phyloP scores from a whole-genome alignment of 345 rosid genomes.

The Punica granatum region DNA sequence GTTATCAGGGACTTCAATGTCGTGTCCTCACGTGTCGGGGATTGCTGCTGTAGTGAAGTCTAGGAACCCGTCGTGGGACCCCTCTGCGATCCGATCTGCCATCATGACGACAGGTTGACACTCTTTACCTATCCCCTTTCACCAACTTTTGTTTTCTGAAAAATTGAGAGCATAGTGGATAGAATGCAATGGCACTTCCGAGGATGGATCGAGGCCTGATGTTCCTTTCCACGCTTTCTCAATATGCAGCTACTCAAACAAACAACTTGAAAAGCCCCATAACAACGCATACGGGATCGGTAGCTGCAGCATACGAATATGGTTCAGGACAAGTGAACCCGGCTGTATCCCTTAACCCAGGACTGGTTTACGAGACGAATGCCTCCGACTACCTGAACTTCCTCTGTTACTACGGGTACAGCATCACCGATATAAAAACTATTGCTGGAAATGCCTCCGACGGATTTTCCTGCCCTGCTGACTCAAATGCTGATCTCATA shows the following conservation, averaged over 20 bases:
- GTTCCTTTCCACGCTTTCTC: neutral
- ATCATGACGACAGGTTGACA: conserved; percentile 66
- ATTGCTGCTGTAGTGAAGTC: conserved; percentile 53
- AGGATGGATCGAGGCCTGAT: neutral
- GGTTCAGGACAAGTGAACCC: conserved; percentile 69
- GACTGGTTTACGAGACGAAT: conserved; percentile 58
- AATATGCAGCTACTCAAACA: conserved; percentile 42
- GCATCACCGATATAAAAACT: conserved; percentile 28
- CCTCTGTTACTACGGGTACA: conserved; percentile 55
- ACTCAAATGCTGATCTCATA: conserved; percentile 36
- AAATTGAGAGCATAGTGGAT: too few species aligned
- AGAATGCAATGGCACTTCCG: too few species aligned
- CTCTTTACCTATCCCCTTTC: neutral
- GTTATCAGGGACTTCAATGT: conserved; percentile 78
- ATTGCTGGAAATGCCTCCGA: conserved; percentile 34
- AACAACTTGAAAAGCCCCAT: conserved; percentile 46
- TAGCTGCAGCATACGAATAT: conserved; percentile 54
- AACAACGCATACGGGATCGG: conserved; percentile 45
- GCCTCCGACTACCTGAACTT: conserved; percentile 63
- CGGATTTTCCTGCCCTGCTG: conserved; percentile 42
- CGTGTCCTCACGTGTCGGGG: conserved; percentile 76
- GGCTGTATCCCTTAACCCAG: conserved; percentile 44
- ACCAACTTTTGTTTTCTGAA: too few species aligned
- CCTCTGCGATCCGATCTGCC: conserved; percentile 72
- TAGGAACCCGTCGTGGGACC: conserved; percentile 47